Evolutionary conservation across 2,329 filamentous ascomycete species (phyloP), one percentile per base, ranked within the genome.

Genomic region (Fusarium proliferatum): DNA sequence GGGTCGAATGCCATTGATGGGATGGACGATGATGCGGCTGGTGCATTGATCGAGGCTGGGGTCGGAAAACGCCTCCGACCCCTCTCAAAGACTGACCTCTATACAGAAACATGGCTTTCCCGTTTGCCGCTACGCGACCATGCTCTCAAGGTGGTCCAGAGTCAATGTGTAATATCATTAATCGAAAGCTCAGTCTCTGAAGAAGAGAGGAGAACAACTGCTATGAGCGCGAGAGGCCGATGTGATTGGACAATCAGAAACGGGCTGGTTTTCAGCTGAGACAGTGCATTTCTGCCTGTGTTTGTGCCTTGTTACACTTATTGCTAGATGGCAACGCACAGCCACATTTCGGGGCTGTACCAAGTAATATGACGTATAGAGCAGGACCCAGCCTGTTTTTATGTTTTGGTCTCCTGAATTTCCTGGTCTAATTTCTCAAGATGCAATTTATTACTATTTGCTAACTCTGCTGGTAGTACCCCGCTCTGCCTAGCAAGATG

Each of bases 61-160:
- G 2, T 28, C 0, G n/a, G 1, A 13, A 1, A 0, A 17, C 11
- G 30, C 6, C 2, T 26, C n/a, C 41, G 3, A 2, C 12, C 3
- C 13, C 7, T 34, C 23, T 26, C 1, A 1, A 4, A 17, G 17
- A 10, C 17, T 36, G 41, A 2, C 30, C 2, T 28, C 23, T n/a
- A 1, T n/a, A 11, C 8, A 17, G 5, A 3, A 36, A 21, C 41
- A 9, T 33, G 30, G 30, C 11, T 33, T 33, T 4, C 30, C 30
- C 30, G 30, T 33, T 1, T 33, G 10, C 30, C 3, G 3, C 10
- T 12, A 33, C 30, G 30, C 12, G 11, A 12, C 12, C 30, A 12
- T 33, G 30, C 30, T 33, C 30, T 33, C 30, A 11, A 33, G 30
- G 12, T 11, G 30, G 30, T 4, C 30, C 30, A 33, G 30, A 4